phyloP scores from a whole-genome alignment of 2,329 filamentous ascomycete genomes.

The Berkeleyomyces basicola region DNA sequence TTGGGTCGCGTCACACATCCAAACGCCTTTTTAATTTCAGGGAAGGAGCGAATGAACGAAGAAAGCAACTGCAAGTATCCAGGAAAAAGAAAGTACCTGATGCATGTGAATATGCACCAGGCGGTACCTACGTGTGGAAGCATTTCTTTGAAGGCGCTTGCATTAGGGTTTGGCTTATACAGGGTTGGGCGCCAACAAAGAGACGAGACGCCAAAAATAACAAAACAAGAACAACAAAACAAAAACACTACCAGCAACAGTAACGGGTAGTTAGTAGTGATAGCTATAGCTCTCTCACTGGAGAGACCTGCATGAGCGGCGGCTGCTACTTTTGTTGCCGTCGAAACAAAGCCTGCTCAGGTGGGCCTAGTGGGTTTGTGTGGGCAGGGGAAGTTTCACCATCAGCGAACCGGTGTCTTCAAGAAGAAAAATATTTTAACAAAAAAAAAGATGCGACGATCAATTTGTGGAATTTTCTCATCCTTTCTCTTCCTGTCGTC shows the following conservation, averaged over 20 bases:
- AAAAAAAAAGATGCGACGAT: too few species aligned
- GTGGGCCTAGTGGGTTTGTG: background rate
- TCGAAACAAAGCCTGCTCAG: background rate
- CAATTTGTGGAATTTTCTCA: too few species aligned
- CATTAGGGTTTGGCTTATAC: background rate
- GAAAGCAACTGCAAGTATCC: background rate
- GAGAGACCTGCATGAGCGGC: too few species aligned
- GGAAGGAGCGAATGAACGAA: background rate
- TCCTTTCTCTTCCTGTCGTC: too few species aligned
- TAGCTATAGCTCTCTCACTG: too few species aligned
- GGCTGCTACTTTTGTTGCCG: background rate
- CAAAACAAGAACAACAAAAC: background rate
- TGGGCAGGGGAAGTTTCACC: background rate
- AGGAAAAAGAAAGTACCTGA: background rate
- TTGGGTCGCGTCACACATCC: background rate
- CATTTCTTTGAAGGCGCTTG: background rate
- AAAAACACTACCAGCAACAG: background rate
- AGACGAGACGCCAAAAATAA: too few species aligned
- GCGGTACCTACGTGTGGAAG: background rate
- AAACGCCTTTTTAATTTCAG: too few species aligned
- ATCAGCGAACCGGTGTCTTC: background rate
- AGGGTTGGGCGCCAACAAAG: background rate
- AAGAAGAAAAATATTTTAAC: too few species aligned
- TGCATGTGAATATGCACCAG: too few species aligned
- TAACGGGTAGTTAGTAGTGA: too few species aligned